Conservation (phyloP, 139 green algal genomes). For the Chlamydomonas sp. region DNA sequence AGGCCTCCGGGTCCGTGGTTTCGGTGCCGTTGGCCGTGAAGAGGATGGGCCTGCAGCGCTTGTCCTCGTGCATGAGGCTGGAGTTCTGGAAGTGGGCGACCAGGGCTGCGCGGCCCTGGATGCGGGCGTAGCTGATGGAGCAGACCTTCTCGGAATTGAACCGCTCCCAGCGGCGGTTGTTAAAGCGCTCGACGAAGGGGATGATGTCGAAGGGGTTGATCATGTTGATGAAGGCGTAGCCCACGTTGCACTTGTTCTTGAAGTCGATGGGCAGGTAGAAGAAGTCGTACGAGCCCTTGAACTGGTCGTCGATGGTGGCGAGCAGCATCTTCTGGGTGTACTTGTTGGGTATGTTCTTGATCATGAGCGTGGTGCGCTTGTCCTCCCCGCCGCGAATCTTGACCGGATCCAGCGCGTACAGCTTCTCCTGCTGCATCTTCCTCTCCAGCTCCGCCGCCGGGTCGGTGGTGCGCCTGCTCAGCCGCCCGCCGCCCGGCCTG, state of each 20-base stretch:
- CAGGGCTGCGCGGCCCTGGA: constrained; percentile 90
- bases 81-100: constrained; percentile 97
- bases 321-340: constrained; percentile 99
- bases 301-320: constrained; percentile 90
- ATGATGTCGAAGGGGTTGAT: constrained; percentile 78
- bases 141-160: constrained; percentile 99
- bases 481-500: constrained; percentile 63
- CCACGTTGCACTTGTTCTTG: constrained; percentile 99
- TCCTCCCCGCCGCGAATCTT: constrained; percentile 80
- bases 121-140: constrained; percentile 94
- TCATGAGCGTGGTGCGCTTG: constrained; percentile 96
- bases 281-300: constrained; percentile 92
- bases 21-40: constrained; percentile 70
- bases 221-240: constrained; percentile 99
- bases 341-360: constrained; percentile 99
- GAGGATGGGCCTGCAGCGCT: constrained; percentile 95
- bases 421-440: constrained; percentile 77
- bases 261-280: constrained; percentile 96
- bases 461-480: constrained; percentile 76
- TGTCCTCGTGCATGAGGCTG: constrained; percentile 98
- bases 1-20: constrained; percentile 28
- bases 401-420: constrained; percentile 89
- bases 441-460: constrained; percentile 81
- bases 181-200: constrained; percentile 88
- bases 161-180: constrained; percentile 94